Evolutionary conservation across 768 basidiomycete genomes (phyloP).

Genomic region (Infundibulicybe gibba): DNA sequence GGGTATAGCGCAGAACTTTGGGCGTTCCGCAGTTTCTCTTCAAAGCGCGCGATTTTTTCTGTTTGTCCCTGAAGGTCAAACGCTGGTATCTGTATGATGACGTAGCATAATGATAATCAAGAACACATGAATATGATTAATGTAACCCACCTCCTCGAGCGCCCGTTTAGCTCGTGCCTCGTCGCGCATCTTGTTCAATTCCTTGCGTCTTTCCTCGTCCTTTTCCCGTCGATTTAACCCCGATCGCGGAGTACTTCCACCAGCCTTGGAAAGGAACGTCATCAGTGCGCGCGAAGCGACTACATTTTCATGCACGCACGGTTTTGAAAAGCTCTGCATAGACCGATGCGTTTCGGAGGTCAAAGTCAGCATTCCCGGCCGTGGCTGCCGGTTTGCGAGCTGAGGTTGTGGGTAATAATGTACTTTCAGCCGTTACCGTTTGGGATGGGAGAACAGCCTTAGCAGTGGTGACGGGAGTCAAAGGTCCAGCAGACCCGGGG

Average conservation of each 20-base stretch:
- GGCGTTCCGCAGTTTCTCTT: conserved; percentile 47
- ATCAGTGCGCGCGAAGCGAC: not conserved
- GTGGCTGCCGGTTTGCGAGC: conserved; percentile 36
- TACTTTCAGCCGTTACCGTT: conserved; percentile 23
- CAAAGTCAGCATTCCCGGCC: conserved; percentile 52
- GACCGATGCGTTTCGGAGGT: conserved; percentile 57
- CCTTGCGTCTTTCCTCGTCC: conserved; percentile 68
- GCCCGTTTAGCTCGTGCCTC: conserved; percentile 58
- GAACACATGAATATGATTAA: not conserved
- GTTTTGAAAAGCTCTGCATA: conserved; percentile 62
- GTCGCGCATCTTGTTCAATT: conserved; percentile 66
- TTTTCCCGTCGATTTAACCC: conserved; percentile 43
- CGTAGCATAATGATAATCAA: not conserved
- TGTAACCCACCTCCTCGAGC: conserved; percentile 46
- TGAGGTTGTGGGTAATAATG: conserved; percentile 16
- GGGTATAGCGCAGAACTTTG: conserved; percentile 58
- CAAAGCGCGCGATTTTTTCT: conserved; percentile 62
- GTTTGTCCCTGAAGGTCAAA: conserved; percentile 58
- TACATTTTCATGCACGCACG: conserved; percentile 26
- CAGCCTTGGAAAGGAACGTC: conserved; percentile 23
- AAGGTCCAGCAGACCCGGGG: conserved; percentile 16
- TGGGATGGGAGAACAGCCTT: conserved; percentile 19
- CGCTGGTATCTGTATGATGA: conserved; percentile 31
- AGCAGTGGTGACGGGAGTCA: conserved; percentile 22
- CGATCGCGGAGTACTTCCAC: conserved; percentile 39